phyloP scores from a whole-genome alignment of 2,329 filamentous ascomycete species.

The Fusarium nematophilum region DNA sequence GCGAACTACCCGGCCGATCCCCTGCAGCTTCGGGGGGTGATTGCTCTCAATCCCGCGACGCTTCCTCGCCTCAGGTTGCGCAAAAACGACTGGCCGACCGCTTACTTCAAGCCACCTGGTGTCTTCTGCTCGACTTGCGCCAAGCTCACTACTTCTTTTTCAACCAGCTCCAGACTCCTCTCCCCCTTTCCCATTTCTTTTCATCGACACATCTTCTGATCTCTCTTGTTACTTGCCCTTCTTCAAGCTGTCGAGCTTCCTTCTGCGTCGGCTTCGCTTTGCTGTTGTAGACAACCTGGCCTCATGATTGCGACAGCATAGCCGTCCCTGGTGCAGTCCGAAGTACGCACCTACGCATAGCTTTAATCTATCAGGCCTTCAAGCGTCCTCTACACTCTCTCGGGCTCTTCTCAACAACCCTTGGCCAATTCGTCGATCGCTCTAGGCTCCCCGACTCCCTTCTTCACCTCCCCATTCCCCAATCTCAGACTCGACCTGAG shows the following conservation, averaged over 20 bases:
- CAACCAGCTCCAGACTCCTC: conserved; percentile 27
- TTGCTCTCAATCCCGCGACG: conserved; percentile 41
- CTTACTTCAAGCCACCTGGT: conserved; percentile 49
- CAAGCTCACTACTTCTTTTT: conserved; percentile 35
- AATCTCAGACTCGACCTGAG: conserved; percentile 13
- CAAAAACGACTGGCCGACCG: conserved; percentile 41
- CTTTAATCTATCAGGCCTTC: conserved; percentile 7
- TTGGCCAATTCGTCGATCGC: conserved; percentile 11
- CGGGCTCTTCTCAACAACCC: conserved; percentile 3
- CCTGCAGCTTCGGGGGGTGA: conserved; percentile 42
- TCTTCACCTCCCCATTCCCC: conserved; percentile 10
- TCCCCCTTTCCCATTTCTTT: conserved; percentile 33
- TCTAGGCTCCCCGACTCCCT: conserved; percentile 5
- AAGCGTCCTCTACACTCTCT: conserved; percentile 16
- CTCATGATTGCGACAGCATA: conserved; percentile 45
- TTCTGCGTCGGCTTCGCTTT: conserved; percentile 29
- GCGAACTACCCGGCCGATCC: conserved; percentile 39
- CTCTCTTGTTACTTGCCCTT: conserved; percentile 3
- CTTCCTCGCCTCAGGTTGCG: conserved; percentile 44
- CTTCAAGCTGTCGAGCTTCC: conserved; percentile 20
- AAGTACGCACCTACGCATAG: conserved; percentile 21
- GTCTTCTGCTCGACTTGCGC: conserved; percentile 45
- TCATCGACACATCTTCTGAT: conserved; percentile 18
- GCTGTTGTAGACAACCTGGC: conserved; percentile 48
- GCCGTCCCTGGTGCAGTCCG: conserved; percentile 24